Base-by-base conservation (phyloP, 345 rosid genomes). In the Arabidopsis arenosa region DNA sequence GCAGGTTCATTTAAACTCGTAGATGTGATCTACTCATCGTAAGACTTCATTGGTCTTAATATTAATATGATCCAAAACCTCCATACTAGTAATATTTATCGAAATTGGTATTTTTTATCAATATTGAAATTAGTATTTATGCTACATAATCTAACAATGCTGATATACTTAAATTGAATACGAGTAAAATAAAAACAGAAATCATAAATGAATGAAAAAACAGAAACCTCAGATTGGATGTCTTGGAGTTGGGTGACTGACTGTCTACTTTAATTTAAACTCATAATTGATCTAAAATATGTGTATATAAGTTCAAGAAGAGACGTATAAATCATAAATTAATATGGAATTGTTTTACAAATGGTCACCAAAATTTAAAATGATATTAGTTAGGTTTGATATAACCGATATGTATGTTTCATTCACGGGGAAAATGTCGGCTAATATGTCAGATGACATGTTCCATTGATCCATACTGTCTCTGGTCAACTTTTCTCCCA, bases 371-470 rank as follows among this genome's bases (percentile, higher is more conserved):
- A 23, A 32, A 8, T 44, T 30, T 1, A 23, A 72, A 65, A 51
- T 47, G 12, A 26, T 35, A 59, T 3, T 69, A 72, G 69, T 66
- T 78, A 66, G 81, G 78, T 78, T 72, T 66, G 68, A 37, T 43
- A 37, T 51, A 78, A 66, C 40, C 68, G 43, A 72, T 9, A 60
- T 58, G 81, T 78, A 78, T 78, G 77, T 78, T 78, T 66, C 81
- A 66, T 72, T 58, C 77, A 72, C 66, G 81, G 81, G 75, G 78
- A 72, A 59, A 72, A 78, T 66, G 77, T 78, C 81, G 74, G 74
- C 81, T 66, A 51, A 21, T 35, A 14, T 78, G 81, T 78, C 81
- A 72, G 81, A 72, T 59, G 68, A 64, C 81, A 78, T 73, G 81
- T 72, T 72, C 59, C 32, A n/a, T 57, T 77, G 72, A 64, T 77